These are phyloP conservation scores for Ustilago sp. DNA, from an alignment of 1,284 basidiomycete genomes.

Conservation along the genomic window DNA sequence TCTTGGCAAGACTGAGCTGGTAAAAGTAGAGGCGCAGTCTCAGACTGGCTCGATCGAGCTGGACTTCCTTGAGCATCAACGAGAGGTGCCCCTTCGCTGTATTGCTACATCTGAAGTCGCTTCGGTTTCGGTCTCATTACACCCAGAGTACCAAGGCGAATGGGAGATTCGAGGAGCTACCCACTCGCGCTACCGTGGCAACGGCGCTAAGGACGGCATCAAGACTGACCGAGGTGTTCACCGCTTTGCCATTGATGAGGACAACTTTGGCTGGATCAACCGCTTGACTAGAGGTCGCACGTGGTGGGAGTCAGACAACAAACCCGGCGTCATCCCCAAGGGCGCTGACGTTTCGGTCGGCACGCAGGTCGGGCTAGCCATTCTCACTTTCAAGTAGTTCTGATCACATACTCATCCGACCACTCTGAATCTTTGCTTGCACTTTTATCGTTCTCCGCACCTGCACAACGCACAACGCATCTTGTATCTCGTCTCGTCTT, in stretches of 20 bases:
- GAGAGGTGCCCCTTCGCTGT: constrained; percentile 46
- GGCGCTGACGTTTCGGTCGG: constrained; percentile 25
- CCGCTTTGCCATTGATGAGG: constrained; percentile 42
- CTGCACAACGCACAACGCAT: constrained; percentile 10
- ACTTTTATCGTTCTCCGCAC: constrained; percentile 1
- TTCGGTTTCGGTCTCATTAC: constrained; percentile 32
- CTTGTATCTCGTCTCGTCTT: constrained; percentile 11
- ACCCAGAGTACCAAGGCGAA: constrained; percentile 48
- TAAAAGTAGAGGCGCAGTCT: constrained; percentile 41
- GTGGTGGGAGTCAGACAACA: constrained; percentile 31
- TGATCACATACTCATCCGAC: background rate
- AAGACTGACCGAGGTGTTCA: constrained; percentile 19
- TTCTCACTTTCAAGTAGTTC: constrained; percentile 41
- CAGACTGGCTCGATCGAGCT: constrained; percentile 48
- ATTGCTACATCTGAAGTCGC: constrained; percentile 40
- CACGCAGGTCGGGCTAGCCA: constrained; percentile 42
- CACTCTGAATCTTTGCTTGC: background rate
- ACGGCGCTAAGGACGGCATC: constrained; percentile 26
- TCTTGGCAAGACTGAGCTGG: constrained; percentile 34
- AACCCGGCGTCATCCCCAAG: constrained; percentile 23
- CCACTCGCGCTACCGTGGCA: constrained; percentile 41
- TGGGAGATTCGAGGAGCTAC: constrained; percentile 49
- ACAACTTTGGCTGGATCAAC: constrained; percentile 51
- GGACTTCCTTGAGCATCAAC: constrained; percentile 42
- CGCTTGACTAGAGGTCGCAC: constrained; percentile 34